Percentiles rank a stretch among this genome's conserved stretches.
Evolutionary conservation across 2,329 filamentous ascomycete genomes (phyloP).

Genomic region (Pseudocercospora fuligena): DNA sequence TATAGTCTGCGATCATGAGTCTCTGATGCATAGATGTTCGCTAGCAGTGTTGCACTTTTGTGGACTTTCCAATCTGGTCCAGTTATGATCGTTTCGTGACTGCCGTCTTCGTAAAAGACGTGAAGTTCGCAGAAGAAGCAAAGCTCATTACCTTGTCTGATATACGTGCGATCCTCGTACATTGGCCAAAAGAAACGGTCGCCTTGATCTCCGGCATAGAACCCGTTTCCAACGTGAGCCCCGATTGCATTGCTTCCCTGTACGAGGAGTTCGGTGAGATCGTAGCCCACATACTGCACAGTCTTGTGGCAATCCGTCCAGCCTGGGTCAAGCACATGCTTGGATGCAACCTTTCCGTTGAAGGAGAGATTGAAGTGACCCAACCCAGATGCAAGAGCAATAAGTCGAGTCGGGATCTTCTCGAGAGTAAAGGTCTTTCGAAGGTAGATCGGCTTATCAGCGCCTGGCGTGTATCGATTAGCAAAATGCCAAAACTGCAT

Average conservation of each 20-base stretch:
- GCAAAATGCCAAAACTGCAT: background rate
- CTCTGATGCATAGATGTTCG: slow-evolving; percentile 37
- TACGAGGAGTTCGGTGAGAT: background rate
- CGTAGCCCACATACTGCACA: slow-evolving; percentile 4
- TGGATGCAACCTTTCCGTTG: slow-evolving; percentile 43
- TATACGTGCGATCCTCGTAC: slow-evolving; percentile 2
- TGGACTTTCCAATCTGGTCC: slow-evolving; percentile 43
- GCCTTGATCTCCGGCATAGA: slow-evolving; percentile 3
- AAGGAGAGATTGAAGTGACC: slow-evolving; percentile 48
- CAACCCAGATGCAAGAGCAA: slow-evolving; percentile 47
- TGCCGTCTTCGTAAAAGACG: slow-evolving; percentile 45
- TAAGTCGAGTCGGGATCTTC: slow-evolving; percentile 40
- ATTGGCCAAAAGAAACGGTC: slow-evolving; percentile 5
- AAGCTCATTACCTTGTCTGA: slow-evolving; percentile 1
- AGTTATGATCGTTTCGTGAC: slow-evolving; percentile 44
- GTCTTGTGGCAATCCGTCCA: slow-evolving; percentile 42
- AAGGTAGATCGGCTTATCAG: slow-evolving; percentile 49
- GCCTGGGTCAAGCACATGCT: slow-evolving; percentile 46
- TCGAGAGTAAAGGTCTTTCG: slow-evolving; percentile 42
- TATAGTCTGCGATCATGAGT: slow-evolving; percentile 45
- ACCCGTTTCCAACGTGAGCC: background rate
- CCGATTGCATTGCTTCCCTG: background rate
- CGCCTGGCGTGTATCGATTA: slow-evolving; percentile 21
- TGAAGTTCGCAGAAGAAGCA: slow-evolving; percentile 34
- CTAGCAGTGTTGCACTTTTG: background rate